Conservation (phyloP, 2,329 filamentous ascomycete species). For the Cercospora berteroae region DNA sequence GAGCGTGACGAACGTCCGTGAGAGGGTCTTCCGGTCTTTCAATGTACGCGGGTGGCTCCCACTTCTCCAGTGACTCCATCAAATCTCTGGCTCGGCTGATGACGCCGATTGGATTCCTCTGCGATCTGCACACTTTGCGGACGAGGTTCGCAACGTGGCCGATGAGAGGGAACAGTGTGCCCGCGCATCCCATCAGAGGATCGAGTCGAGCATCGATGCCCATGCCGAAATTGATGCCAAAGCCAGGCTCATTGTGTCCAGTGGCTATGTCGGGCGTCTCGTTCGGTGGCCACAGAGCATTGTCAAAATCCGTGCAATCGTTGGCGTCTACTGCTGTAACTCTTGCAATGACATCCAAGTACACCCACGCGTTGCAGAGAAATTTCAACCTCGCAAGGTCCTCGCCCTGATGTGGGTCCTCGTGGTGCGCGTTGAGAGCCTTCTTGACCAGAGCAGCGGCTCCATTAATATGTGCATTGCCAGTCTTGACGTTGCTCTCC, state of each 20-base stretch:
- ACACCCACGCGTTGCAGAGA: slow-evolving; percentile 69
- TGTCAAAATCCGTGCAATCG: slow-evolving; percentile 55
- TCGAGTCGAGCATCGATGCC: slow-evolving; percentile 58
- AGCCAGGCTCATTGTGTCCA: slow-evolving; percentile 30
- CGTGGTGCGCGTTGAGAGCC: slow-evolving; percentile 52
- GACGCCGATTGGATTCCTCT: slow-evolving; percentile 59
- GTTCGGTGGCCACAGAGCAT: slow-evolving; percentile 36
- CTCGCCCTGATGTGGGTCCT: slow-evolving; percentile 42
- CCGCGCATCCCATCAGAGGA: slow-evolving; percentile 68
- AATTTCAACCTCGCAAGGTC: slow-evolving; percentile 61
- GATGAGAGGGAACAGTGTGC: slow-evolving; percentile 66
- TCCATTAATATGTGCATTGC: slow-evolving; percentile 67
- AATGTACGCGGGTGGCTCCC: slow-evolving; percentile 58
- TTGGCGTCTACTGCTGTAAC: slow-evolving; percentile 62
- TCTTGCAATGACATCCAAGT: slow-evolving; percentile 70
- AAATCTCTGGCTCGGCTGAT: slow-evolving; percentile 62
- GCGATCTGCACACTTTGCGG: slow-evolving; percentile 57
- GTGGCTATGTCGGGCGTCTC: slow-evolving; percentile 5
- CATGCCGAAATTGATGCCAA: slow-evolving; percentile 41
- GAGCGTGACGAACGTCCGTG: slow-evolving; percentile 61
- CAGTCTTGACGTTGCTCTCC: slow-evolving; percentile 67
- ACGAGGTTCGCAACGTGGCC: slow-evolving; percentile 64
- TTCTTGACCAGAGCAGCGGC: slow-evolving; percentile 63
- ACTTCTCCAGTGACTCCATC: slow-evolving; percentile 59
- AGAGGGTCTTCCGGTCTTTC: slow-evolving; percentile 63